Conservation (phyloP, 2,329 filamentous ascomycete genomes). For the Colletotrichum aenigma region DNA sequence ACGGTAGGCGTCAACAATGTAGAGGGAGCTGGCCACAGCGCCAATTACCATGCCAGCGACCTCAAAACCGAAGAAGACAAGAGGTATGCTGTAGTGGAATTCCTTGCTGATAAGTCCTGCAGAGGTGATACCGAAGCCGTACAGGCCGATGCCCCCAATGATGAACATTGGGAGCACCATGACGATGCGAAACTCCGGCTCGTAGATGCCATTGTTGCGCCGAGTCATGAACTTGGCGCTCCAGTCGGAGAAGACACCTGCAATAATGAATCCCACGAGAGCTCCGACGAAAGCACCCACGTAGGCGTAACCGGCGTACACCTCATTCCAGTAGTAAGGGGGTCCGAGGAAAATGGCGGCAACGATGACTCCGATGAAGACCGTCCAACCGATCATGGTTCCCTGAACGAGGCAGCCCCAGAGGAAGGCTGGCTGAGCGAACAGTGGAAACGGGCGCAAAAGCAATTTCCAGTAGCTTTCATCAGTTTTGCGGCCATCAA, state of each 20-base stretch:
- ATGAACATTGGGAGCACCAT: constrained; percentile 84
- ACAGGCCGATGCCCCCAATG: constrained; percentile 78
- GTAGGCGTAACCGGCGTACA: constrained; percentile 86
- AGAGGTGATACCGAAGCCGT: constrained; percentile 81
- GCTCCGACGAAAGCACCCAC: constrained; percentile 86
- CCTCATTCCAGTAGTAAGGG: constrained; percentile 81
- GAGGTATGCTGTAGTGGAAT: constrained; percentile 75
- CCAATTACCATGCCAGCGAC: constrained; percentile 93
- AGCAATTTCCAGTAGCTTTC: constrained; percentile 71
- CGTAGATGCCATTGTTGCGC: constrained; percentile 80
- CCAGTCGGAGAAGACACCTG: constrained; percentile 76
- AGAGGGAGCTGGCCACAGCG: constrained; percentile 82
- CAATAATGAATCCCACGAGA: constrained; percentile 75
- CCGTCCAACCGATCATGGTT: constrained; percentile 92
- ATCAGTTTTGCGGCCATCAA: constrained; percentile 83
- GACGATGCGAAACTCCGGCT: constrained; percentile 88
- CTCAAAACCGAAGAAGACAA: constrained; percentile 83
- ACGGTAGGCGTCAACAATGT: constrained; percentile 91
- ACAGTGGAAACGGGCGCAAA: constrained; percentile 80
- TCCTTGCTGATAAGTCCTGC: constrained; percentile 56
- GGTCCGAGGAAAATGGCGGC: constrained; percentile 82
- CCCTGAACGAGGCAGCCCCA: constrained; percentile 85
- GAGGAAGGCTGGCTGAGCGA: constrained; percentile 83
- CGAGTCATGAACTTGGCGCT: constrained; percentile 73
- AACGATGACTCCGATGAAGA: constrained; percentile 85